These are phyloP conservation scores for Phytophthora ohioensis DNA, from an alignment of 352 stramenopile species.

Conservation along the genomic window DNA sequence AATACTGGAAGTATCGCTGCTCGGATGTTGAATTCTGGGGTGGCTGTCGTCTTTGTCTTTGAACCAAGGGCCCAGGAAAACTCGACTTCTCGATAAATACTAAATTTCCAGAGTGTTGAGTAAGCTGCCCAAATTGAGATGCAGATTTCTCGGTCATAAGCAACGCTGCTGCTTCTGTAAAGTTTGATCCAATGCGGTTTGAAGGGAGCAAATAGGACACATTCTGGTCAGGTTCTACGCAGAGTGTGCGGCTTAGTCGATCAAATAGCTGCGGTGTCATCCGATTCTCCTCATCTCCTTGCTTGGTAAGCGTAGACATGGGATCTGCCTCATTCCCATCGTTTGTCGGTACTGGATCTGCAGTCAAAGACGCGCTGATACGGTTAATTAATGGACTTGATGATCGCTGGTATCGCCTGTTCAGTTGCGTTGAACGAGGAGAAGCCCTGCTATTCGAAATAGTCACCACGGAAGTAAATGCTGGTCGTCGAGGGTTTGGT, in stretches of 20 bases:
- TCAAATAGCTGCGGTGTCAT: constrained; percentile 62
- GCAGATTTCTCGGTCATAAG: constrained; percentile 57
- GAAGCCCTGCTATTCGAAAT: constrained; percentile 13
- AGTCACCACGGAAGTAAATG: neutral
- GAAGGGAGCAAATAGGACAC: constrained; percentile 62
- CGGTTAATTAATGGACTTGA: constrained; percentile 16
- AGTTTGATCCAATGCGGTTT: constrained; percentile 83
- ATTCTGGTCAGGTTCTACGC: constrained; percentile 76
- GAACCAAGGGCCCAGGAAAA: neutral
- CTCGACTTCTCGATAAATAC: constrained; percentile 25
- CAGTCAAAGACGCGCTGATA: neutral
- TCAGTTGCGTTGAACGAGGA: constrained; percentile 28
- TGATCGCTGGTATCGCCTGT: constrained; percentile 21
- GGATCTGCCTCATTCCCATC: neutral
- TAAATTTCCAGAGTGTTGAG: constrained; percentile 12
- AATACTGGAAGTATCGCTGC: constrained; percentile 67
- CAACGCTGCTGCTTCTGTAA: constrained; percentile 49
- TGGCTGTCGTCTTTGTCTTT: neutral
- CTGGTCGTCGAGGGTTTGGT: constrained; percentile 26
- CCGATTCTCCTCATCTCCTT: constrained; percentile 6
- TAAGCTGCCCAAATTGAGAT: constrained; percentile 22
- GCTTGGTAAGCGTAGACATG: neutral
- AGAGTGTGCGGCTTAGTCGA: constrained; percentile 67
- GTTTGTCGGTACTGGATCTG: neutral
- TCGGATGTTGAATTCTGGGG: constrained; percentile 38